These are phyloP conservation scores for Pistacia integerrima DNA, from an alignment of 345 rosid species.

Conservation along the genomic window DNA sequence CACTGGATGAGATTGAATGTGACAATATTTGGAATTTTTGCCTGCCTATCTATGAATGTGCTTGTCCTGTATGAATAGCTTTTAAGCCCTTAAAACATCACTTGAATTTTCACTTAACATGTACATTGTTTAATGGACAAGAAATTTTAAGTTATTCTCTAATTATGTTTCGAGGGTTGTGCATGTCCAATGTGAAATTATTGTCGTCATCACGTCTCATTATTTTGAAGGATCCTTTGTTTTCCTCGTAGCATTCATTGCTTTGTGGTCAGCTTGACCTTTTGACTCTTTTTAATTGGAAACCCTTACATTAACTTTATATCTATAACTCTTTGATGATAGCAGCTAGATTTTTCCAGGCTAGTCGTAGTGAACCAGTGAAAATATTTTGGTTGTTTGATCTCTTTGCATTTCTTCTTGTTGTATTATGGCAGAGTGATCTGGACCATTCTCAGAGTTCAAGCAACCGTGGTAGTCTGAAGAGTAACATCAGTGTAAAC, in stretches of 20 bases:
- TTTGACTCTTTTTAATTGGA: not conserved
- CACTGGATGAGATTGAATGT: not conserved
- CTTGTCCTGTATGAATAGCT: not conserved
- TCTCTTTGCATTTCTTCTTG: conserved; percentile 1
- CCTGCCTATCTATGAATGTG: not conserved
- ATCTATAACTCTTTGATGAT: not conserved
- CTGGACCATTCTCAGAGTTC: conserved; percentile 50
- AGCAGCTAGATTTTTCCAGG: not conserved
- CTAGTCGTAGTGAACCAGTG: not conserved
- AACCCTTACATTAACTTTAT: not conserved
- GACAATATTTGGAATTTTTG: not conserved
- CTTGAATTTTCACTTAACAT: not conserved
- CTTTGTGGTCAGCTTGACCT: not conserved
- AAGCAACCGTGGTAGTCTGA: conserved; percentile 35
- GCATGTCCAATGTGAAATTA: not conserved
- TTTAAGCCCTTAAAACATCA: not conserved
- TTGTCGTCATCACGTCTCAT: not conserved
- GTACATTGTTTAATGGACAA: not conserved
- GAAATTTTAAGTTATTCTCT: not conserved
- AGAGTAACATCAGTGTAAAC: conserved; percentile 39
- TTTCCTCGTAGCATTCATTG: not conserved
- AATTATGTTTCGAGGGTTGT: not conserved
- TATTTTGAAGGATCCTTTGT: not conserved
- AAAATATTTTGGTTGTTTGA: conserved; percentile 5
- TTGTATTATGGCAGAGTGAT: conserved; percentile 66